Percentiles rank a stretch among this genome's conserved stretches.
phyloP scores from a whole-genome alignment of 208 protist genomes.

The Naegleria gruberi region DNA sequence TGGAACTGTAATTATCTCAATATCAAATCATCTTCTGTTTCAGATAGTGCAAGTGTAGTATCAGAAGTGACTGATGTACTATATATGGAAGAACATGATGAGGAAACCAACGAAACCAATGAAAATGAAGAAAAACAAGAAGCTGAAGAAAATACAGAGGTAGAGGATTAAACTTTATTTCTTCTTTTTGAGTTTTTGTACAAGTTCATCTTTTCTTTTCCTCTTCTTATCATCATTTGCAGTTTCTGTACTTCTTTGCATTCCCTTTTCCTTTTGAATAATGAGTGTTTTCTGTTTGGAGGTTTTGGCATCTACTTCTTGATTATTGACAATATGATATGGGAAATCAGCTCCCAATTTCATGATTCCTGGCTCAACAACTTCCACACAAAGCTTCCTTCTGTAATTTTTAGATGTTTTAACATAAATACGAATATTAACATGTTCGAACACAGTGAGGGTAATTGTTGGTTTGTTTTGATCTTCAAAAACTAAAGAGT shows the following conservation, averaged over 20 bases:
- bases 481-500: background rate
- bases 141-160: background rate
- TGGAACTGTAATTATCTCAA: background rate
- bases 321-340: background rate
- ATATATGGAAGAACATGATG: background rate
- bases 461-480: background rate
- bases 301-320: background rate
- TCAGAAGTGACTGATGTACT: too few relatives aligned
- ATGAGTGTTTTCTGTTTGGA: background rate
- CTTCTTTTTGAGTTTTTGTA: background rate
- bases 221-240: background rate
- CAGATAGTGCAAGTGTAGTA: background rate
- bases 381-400: background rate
- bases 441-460: background rate
- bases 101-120: too few relatives aligned
- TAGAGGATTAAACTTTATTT: background rate
- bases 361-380: conserved; percentile 3
- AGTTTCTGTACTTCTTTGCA: background rate
- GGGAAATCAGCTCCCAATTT: background rate
- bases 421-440: background rate
- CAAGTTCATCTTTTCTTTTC: background rate
- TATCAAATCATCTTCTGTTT: background rate
- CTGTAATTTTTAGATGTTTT: conserved; percentile 9
- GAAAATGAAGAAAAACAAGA: background rate
- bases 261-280: background rate